These are phyloP conservation scores for Ophiostoma tasmaniense DNA, from an alignment of 2,329 filamentous ascomycete species.

Conservation along the genomic window DNA sequence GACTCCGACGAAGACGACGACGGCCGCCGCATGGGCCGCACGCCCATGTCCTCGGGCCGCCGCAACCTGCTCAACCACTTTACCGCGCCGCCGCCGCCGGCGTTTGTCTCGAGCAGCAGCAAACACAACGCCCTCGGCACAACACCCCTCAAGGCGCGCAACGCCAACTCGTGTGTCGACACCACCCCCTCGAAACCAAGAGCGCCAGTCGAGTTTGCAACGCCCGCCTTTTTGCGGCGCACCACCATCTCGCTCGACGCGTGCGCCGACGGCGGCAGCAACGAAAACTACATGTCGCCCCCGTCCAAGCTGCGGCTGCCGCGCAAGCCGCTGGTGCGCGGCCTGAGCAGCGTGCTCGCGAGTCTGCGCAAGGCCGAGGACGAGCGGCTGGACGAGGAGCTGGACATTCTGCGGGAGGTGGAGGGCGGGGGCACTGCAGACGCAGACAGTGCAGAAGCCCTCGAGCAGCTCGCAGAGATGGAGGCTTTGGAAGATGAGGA, in stretches of 20 bases:
- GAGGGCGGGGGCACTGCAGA: conserved; percentile 36
- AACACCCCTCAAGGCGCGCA: conserved; percentile 51
- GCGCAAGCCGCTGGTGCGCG: conserved; percentile 55
- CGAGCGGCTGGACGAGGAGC: conserved; percentile 60
- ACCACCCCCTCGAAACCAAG: conserved; percentile 13
- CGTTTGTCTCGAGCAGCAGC: neutral
- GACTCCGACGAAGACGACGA: conserved; percentile 22
- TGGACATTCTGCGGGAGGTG: conserved; percentile 64
- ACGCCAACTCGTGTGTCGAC: conserved; percentile 26
- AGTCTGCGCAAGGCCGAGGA: conserved; percentile 62
- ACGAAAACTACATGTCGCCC: conserved; percentile 30
- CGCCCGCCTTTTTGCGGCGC: conserved; percentile 59
- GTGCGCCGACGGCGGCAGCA: conserved; percentile 29
- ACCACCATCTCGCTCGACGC: conserved; percentile 42
- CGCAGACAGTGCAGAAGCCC: neutral
- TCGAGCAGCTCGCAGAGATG: conserved; percentile 2
- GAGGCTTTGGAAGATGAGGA: neutral
- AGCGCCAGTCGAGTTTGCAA: conserved; percentile 47
- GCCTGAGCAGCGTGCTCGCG: conserved; percentile 66
- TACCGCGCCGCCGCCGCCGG: neutral
- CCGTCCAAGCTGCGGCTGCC: conserved; percentile 45
- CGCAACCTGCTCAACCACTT: conserved; percentile 48
- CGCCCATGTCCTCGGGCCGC: conserved; percentile 50
- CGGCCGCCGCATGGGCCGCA: conserved; percentile 33
- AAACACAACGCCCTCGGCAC: conserved; percentile 40